A percentile compares a stretch with the other conserved stretches of the same genome.
Evolutionary conservation across 305 asterid genomes (phyloP).

Genomic region (Fraxinus baroniana): DNA sequence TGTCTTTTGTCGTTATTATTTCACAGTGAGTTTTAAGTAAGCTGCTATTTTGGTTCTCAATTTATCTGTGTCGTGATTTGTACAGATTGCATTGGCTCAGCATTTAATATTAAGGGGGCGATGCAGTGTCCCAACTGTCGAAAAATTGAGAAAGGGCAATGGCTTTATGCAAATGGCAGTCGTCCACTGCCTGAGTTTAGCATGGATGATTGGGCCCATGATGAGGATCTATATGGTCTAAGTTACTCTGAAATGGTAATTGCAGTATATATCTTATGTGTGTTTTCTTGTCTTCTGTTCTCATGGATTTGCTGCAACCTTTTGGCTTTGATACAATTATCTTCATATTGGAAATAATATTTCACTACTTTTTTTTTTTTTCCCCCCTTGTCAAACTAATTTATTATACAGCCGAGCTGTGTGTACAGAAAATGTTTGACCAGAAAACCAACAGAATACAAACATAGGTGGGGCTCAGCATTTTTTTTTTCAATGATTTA

Average conservation of each 20-base stretch:
- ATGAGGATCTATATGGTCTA: constrained; percentile 70
- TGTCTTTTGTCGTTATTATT: neutral
- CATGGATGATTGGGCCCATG: constrained; percentile 78
- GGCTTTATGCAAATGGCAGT: constrained; percentile 76
- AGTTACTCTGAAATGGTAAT: constrained; percentile 73
- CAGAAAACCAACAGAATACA: too few relatives aligned
- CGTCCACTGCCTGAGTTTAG: constrained; percentile 65
- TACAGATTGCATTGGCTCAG: constrained; percentile 89
- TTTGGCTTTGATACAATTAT: neutral
- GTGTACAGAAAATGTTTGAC: too few relatives aligned
- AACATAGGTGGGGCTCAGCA: too few relatives aligned
- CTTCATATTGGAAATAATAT: neutral
- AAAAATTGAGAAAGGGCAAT: constrained; percentile 80
- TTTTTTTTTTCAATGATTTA: too few relatives aligned
- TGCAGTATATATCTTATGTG: neutral
- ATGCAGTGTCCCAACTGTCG: constrained; percentile 97
- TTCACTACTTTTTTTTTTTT: neutral
- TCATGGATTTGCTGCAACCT: neutral
- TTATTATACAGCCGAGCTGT: neutral
- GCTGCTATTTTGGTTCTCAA: neutral
- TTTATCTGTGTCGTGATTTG: constrained; percentile 1
- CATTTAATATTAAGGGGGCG: constrained; percentile 73
- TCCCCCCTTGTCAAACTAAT: neutral
- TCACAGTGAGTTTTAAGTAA: neutral
- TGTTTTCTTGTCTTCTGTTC: neutral